Evolutionary conservation across 1,284 basidiomycete species (phyloP), one percentile per base, ranked within the genome.

Genomic region (Cryptococcus sp.): DNA sequence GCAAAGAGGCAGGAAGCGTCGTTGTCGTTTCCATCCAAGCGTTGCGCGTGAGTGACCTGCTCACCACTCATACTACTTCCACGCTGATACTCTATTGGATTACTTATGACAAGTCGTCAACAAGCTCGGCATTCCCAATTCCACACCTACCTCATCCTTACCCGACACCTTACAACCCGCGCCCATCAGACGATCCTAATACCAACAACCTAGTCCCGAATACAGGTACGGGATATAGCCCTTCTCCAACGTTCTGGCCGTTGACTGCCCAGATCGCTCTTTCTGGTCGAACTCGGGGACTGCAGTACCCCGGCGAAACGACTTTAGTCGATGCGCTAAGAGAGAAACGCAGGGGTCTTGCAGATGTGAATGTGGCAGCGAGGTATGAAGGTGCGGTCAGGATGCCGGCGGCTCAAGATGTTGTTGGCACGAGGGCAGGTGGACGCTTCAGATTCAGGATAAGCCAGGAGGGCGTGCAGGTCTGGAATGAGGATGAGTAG

Each of bases 141-240:
- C 55, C 74, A 1, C 74, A 77, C 53, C 63, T 79, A 1, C 72
- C 75, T 5, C 37, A 61, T 4, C 76, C 76, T 5, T 78, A 69
- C 39, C 76, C 77, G 0, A 47, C 59, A 0, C 70, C 71, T 13
- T 76, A 66, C 46, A 38, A 58, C 3, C 59, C 11, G n/a, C 50
- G 22, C 22, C 38, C 37, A 46, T 43, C 43, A 40, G 29, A 22
- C 20, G 29, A 52, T 44, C 55, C 39, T 23, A 39, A 25, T 46
- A 52, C 13, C 40, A 54, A 29, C 37, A 45, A 16, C 39, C 22
- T 54, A 22, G 38, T 19, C 44, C 20, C 39, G 19, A 39, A 38
- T 11, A 38, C 8, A 25, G 29, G 5, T 34, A 34, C 29, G 8
- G 29, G 3, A 13, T 34, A 34, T 13, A 34, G 29, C 29, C 29